phyloP scores from a whole-genome alignment of 352 stramenopile genomes.

The Pythium pyrilobum region DNA sequence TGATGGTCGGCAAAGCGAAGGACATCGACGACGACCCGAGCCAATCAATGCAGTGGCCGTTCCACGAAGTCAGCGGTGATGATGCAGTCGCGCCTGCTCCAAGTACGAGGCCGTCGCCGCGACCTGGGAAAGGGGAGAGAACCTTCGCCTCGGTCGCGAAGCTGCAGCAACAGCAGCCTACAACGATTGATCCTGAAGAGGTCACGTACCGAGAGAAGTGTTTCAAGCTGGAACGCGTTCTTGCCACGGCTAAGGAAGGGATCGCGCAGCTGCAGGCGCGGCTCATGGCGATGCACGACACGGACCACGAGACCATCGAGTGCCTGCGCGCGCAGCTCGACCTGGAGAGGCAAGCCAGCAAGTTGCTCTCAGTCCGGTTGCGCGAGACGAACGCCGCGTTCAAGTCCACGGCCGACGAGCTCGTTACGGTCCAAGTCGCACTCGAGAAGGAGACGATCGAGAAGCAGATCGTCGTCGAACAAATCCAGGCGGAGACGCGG shows the following conservation, averaged over 20 bases:
- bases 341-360: slow-evolving; percentile 43
- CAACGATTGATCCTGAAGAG: slow-evolving; percentile 22
- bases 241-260: slow-evolving; percentile 35
- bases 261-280: slow-evolving; percentile 28
- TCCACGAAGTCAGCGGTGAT: too few relatives aligned
- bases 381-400: slow-evolving; percentile 44
- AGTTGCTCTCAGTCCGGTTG: slow-evolving; percentile 42
- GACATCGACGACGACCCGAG: background rate
- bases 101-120: background rate
- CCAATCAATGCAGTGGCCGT: too few relatives aligned
- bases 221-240: slow-evolving; percentile 48
- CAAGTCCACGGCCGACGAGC: slow-evolving; percentile 30
- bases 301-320: slow-evolving; percentile 28
- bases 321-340: slow-evolving; percentile 41
- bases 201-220: slow-evolving; percentile 41
- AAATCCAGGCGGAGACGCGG: slow-evolving; percentile 37
- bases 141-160: slow-evolving; percentile 10
- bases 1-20: background rate
- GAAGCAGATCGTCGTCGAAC: slow-evolving; percentile 34
- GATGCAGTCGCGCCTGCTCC: too few relatives aligned
- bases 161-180: slow-evolving; percentile 1
- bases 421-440: slow-evolving; percentile 42
- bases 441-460: slow-evolving; percentile 43
- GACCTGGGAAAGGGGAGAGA: background rate
- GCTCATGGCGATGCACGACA: slow-evolving; percentile 24